A percentile compares a stretch with the other conserved stretches of the same genome.
Evolutionary conservation across 495 filamentous ascomycete genomes (phyloP).

Genomic region (Podospora tetraspora): DNA sequence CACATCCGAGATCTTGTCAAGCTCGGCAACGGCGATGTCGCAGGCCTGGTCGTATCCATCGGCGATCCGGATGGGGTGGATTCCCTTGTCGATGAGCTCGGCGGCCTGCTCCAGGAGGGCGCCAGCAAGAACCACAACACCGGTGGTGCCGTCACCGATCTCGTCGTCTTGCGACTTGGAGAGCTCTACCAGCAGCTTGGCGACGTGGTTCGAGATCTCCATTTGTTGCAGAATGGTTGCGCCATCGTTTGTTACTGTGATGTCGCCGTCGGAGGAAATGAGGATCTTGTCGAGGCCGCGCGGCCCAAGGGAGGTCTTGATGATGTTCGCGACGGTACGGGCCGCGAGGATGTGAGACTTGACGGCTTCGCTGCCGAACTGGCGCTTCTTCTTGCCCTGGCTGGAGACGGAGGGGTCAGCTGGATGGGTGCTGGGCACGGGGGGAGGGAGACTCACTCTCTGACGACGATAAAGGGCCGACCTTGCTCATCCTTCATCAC

Average conservation of each 20-base stretch:
- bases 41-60: conserved; percentile 97
- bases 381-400: conserved; percentile 96
- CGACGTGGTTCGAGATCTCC: conserved; percentile 98
- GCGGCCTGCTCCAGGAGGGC: conserved; percentile 96
- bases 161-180: conserved; percentile 99
- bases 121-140: conserved; percentile 93
- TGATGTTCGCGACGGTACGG: conserved; percentile 90
- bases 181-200: conserved; percentile 93
- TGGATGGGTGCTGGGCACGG: conserved; percentile 9
- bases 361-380: conserved; percentile 92
- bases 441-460: conserved; percentile 67
- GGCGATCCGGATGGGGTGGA: conserved; percentile 96
- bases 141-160: conserved; percentile 97
- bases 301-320: conserved; percentile 94
- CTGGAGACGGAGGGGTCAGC: conserved; percentile 34
- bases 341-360: conserved; percentile 97
- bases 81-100: conserved; percentile 98
- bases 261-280: conserved; percentile 97
- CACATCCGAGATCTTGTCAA: conserved; percentile 87
- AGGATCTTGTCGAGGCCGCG: conserved; percentile 98
- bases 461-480: conserved; percentile 94
- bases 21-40: conserved; percentile 86
- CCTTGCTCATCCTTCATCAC: conserved; percentile 84
- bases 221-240: conserved; percentile 97
- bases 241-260: conserved; percentile 98